Evolutionary conservation across 768 basidiomycete genomes (phyloP).

Genomic region (Plicaturopsis crispa): DNA sequence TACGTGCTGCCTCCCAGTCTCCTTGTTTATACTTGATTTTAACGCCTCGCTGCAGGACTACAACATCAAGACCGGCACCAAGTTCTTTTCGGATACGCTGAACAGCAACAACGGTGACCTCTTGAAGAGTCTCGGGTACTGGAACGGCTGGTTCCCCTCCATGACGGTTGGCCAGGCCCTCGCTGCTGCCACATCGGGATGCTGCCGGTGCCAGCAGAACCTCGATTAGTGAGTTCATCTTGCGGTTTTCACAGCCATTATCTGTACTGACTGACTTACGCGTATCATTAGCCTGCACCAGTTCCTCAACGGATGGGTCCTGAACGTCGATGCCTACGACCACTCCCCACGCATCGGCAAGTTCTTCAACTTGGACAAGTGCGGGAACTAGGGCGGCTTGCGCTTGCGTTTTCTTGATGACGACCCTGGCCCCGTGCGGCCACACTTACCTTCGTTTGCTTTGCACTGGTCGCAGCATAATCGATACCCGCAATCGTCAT

Average conservation of each 20-base stretch:
- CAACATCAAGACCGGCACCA: slow-evolving; percentile 63
- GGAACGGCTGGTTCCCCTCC: slow-evolving; percentile 64
- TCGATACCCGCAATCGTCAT: neutral
- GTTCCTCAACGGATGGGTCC: slow-evolving; percentile 66
- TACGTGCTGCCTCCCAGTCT: slow-evolving; percentile 13
- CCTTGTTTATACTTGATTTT: neutral
- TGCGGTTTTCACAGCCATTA: neutral
- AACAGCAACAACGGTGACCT: slow-evolving; percentile 42
- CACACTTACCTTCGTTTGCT: neutral
- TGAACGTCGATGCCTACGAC: slow-evolving; percentile 47
- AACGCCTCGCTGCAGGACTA: slow-evolving; percentile 38
- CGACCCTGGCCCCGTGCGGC: neutral
- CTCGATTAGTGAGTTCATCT: slow-evolving; percentile 64
- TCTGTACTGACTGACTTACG: slow-evolving; percentile 5
- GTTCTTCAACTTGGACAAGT: slow-evolving; percentile 67
- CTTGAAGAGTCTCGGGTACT: slow-evolving; percentile 53
- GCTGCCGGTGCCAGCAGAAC: slow-evolving; percentile 77
- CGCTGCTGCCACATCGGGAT: slow-evolving; percentile 41
- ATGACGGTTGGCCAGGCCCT: slow-evolving; percentile 57
- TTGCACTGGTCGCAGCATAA: neutral
- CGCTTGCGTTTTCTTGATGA: neutral
- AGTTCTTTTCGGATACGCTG: slow-evolving; percentile 49
- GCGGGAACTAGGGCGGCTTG: neutral
- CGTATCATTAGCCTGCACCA: slow-evolving; percentile 50
- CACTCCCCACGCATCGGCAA: slow-evolving; percentile 39